phyloP scores from a whole-genome alignment of 371 early-diverging fungal genomes.

The Enterocytospora artemiae region DNA sequence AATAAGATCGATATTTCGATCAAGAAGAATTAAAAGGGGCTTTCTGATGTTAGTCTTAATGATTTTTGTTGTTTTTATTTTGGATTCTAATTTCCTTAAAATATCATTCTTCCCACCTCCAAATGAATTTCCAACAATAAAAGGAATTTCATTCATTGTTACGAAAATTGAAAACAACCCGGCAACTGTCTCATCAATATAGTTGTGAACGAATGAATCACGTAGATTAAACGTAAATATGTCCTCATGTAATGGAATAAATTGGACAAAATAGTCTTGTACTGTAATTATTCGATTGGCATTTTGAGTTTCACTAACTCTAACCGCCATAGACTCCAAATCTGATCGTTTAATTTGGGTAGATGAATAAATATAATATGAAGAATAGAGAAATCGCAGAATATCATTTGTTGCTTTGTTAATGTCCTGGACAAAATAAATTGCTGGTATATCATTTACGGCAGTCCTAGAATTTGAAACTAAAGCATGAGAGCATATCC shows the following conservation, averaged over 20 bases:
- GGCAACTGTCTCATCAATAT: conserved; percentile 66
- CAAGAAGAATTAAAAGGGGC: conserved; percentile 74
- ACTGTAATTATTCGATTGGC: conserved; percentile 59
- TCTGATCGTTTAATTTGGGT: conserved; percentile 71
- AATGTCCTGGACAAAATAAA: conserved; percentile 86
- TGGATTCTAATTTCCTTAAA: conserved; percentile 24
- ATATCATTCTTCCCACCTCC: conserved; percentile 1
- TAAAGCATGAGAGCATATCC: conserved; percentile 84
- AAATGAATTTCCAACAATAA: conserved; percentile 22
- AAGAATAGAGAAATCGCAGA: conserved; percentile 72
- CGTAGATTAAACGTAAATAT: conserved; percentile 80
- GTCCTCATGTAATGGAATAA: conserved; percentile 74
- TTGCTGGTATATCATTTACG: conserved; percentile 83
- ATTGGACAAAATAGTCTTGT: conserved; percentile 87
- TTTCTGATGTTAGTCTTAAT: conserved; percentile 35
- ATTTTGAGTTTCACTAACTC: conserved; percentile 34
- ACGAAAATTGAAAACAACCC: conserved; percentile 77
- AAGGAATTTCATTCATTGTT: conserved; percentile 64
- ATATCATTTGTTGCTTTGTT: conserved; percentile 75
- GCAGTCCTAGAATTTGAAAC: conserved; percentile 68
- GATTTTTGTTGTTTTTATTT: conserved; percentile 32
- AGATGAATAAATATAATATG: conserved; percentile 82
- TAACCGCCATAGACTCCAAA: conserved; percentile 81
- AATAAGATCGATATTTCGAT: conserved; percentile 80
- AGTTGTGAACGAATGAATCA: conserved; percentile 66